These are phyloP conservation scores for Trichothecium roseum DNA, from an alignment of 2,329 filamentous ascomycete species.

Conservation along the genomic window DNA sequence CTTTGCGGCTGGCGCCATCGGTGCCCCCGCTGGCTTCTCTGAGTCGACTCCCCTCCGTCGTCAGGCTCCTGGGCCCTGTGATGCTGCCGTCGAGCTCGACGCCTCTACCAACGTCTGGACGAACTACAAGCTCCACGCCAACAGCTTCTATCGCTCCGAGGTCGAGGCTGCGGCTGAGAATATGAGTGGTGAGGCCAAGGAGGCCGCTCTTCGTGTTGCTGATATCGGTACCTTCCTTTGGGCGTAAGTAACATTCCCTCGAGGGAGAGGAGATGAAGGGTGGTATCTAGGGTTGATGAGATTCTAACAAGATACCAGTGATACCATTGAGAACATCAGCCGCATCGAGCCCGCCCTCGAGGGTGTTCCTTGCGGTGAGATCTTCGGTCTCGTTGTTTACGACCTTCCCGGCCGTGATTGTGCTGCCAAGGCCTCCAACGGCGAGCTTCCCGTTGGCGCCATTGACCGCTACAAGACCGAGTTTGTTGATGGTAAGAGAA, in stretches of 20 bases:
- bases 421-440: conserved; percentile 52
- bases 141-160: conserved; percentile 24
- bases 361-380: conserved; percentile 24
- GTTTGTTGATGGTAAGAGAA: conserved; percentile 26
- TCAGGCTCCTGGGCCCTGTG: conserved; percentile 18
- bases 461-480: conserved; percentile 29
- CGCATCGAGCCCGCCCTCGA: conserved; percentile 24
- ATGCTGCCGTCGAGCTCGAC: conserved; percentile 24
- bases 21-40: conserved; percentile 15
- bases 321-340: conserved; percentile 26
- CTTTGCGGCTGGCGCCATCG: conserved; percentile 22
- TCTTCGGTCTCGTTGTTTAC: conserved; percentile 46
- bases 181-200: conserved; percentile 18
- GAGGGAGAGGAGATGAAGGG: neutral
- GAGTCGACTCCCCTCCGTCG: conserved; percentile 16
- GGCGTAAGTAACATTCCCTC: conserved; percentile 16
- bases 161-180: conserved; percentile 20
- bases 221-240: conserved; percentile 29
- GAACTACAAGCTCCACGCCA: conserved; percentile 28
- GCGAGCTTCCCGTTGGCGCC: conserved; percentile 46
- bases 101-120: conserved; percentile 25
- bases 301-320: conserved; percentile 11
- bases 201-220: conserved; percentile 22
- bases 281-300: neutral
- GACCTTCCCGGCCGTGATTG: conserved; percentile 55